Base-by-base conservation (phyloP, 1,284 basidiomycete species). In the Mycena sp. region DNA sequence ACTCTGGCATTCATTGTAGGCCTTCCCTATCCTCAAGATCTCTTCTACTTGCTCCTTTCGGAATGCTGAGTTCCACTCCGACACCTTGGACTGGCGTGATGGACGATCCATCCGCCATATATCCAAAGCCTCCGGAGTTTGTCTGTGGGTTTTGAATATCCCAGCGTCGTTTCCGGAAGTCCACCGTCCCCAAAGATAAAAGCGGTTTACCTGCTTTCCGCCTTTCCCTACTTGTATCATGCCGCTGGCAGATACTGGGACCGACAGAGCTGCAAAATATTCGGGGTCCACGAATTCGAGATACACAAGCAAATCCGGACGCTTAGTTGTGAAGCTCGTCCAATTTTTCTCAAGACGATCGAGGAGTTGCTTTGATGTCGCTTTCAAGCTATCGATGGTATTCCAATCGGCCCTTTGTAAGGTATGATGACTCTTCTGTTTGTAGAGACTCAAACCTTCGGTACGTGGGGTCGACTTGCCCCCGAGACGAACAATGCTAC, bases 161-260 rank as follows among this genome's bases (percentile, higher is more conserved):
- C 84, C 87, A 3, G 84, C 79, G 64, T 81, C 71, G 64, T 65
- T 38, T 2, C 84, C 84, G 0, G 67, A 68, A 1, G 48, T 53
- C 88, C 88, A 90, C 10, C 74, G 77, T n/a, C 71, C 43, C 6
- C 88, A 45, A 4, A 89, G 78, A 69, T 85, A 86, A 5, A 72
- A 65, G 0, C 66, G 32, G 0, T 70, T 59, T 7, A 87, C 59
- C 3, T 71, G 67, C 46, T 77, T 69, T 7, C 83, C 80, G 11
- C 73, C 71, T 43, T 64, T 76, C 1, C 79, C 84, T 4, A 87
- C 76, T 5, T 64, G 49, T 1, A 56, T 72, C 77, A 83, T 83
- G 0, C 81, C 86, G 46, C 83, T 81, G 0, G 71, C 54, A 0
- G 69, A 44, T 3, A 53, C 35, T 3, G 87, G 84, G 12, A 88